Evolutionary conservation across 2,329 filamentous ascomycete species (phyloP).

Genomic region (Arthroderma uncinatum): DNA sequence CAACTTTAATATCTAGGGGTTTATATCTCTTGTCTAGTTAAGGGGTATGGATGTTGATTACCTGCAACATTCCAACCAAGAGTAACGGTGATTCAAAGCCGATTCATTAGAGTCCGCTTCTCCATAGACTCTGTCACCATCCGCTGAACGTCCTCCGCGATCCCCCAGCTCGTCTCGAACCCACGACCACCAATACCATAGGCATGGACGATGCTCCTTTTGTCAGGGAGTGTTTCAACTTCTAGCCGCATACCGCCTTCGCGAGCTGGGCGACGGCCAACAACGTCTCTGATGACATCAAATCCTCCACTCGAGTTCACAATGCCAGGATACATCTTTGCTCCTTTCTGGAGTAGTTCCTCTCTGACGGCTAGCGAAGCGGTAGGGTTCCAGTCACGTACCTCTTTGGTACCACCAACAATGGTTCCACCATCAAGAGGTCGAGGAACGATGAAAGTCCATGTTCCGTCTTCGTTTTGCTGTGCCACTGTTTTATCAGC

Average conservation of each 20-base stretch:
- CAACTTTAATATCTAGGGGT: too few species aligned
- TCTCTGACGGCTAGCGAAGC: conserved; percentile 40
- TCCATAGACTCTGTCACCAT: conserved; percentile 26
- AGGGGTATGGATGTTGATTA: too few species aligned
- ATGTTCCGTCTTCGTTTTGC: conserved; percentile 51
- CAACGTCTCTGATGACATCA: conserved; percentile 37
- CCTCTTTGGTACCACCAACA: conserved; percentile 55
- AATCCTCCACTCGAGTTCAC: conserved; percentile 28
- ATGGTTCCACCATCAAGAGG: conserved; percentile 53
- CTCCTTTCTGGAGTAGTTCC: conserved; percentile 36
- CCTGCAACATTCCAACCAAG: background rate
- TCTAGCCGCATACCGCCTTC: conserved; percentile 44
- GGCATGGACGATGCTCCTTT: conserved; percentile 38
- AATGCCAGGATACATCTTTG: conserved; percentile 33
- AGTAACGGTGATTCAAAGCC: background rate
- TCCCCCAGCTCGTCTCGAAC: conserved; percentile 51
- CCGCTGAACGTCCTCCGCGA: conserved; percentile 41
- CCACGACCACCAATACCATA: conserved; percentile 53
- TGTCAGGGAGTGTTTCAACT: conserved; percentile 33
- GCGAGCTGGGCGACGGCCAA: conserved; percentile 36
- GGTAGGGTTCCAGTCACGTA: conserved; percentile 43
- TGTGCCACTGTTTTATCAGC: conserved; percentile 43
- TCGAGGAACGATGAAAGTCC: conserved; percentile 53
- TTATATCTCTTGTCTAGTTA: too few species aligned
- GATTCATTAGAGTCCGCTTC: background rate